These are phyloP conservation scores for Aspergillus ustus DNA, from an alignment of 2,329 filamentous ascomycete species.

Conservation along the genomic window DNA sequence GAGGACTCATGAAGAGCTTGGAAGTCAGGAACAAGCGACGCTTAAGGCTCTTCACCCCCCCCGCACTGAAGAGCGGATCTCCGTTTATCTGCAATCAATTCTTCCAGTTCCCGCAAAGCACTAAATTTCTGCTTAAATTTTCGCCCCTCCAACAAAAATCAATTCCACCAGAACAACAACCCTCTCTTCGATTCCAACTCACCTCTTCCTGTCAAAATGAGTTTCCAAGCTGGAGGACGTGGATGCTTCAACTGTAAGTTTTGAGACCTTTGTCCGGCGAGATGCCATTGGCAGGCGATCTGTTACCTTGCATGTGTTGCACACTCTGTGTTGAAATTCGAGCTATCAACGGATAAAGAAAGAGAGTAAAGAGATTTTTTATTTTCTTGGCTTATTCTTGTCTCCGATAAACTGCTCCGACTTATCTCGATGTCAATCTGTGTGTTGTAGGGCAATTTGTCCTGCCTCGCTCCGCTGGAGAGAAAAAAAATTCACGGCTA, in stretches of 20 bases:
- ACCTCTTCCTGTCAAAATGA: slow-evolving; percentile 47
- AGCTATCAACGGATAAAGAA: slow-evolving; percentile 4
- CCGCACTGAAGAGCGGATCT: slow-evolving; percentile 26
- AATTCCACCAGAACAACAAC: not conserved
- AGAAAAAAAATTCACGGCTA: slow-evolving; percentile 8
- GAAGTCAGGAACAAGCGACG: slow-evolving; percentile 1
- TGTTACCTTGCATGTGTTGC: slow-evolving; percentile 7
- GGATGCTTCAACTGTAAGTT: slow-evolving; percentile 65
- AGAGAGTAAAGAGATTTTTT: not conserved
- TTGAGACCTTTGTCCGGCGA: slow-evolving; percentile 13
- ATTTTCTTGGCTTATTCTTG: slow-evolving; percentile 2
- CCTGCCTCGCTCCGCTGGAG: not conserved
- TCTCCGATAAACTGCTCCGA: slow-evolving; percentile 3
- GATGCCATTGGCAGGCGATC: slow-evolving; percentile 9
- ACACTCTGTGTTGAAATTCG: slow-evolving; percentile 5
- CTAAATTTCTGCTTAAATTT: slow-evolving; percentile 26
- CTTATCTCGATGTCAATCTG: not conserved
- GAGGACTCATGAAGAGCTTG: not conserved
- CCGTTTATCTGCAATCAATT: slow-evolving; percentile 24
- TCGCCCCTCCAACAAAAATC: slow-evolving; percentile 15
- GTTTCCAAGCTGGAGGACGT: slow-evolving; percentile 54
- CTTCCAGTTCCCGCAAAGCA: slow-evolving; percentile 19
- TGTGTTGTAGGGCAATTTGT: not conserved
- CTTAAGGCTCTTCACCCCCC: slow-evolving; percentile 15
- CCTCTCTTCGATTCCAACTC: slow-evolving; percentile 9